Evolutionary conservation across 108 stramenopile species (phyloP).

Genomic region (Conticribra guillardii): DNA sequence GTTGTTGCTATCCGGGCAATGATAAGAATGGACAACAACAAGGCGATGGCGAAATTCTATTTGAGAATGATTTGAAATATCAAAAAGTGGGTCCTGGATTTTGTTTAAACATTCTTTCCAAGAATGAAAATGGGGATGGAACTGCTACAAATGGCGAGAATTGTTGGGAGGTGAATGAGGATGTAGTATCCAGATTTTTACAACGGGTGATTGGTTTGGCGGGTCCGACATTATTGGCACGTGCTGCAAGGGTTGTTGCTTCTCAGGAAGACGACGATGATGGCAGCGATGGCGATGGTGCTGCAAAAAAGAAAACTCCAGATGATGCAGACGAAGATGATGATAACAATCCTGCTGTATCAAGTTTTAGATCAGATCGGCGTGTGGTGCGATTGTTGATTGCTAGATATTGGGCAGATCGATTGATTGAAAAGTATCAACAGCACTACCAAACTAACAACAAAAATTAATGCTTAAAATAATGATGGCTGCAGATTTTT

Average conservation of each 20-base stretch:
- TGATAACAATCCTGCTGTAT: constrained; percentile 21
- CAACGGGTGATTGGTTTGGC: constrained; percentile 64
- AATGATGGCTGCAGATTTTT: no score
- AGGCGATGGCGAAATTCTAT: constrained; percentile 57
- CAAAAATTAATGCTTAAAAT: background rate
- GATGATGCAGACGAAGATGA: background rate
- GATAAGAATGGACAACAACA: background rate
- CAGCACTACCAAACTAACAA: constrained; percentile 15
- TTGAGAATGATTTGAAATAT: constrained; percentile 65
- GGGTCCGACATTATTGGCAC: constrained; percentile 74
- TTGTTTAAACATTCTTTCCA: constrained; percentile 40
- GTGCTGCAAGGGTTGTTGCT: constrained; percentile 25
- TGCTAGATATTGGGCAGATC: constrained; percentile 84
- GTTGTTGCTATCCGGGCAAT: constrained; percentile 8
- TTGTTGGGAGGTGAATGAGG: constrained; percentile 42
- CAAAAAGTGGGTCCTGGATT: constrained; percentile 74
- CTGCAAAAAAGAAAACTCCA: constrained; percentile 9
- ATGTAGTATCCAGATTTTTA: constrained; percentile 43
- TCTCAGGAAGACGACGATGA: constrained; percentile 43
- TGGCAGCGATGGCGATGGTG: constrained; percentile 35
- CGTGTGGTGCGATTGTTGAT: constrained; percentile 81
- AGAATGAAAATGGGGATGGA: constrained; percentile 23
- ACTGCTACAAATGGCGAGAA: no score
- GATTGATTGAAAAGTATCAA: constrained; percentile 60
- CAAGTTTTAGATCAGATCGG: constrained; percentile 82